Conservation (phyloP, 305 asterid genomes). For the Nicotiana rustica region DNA sequence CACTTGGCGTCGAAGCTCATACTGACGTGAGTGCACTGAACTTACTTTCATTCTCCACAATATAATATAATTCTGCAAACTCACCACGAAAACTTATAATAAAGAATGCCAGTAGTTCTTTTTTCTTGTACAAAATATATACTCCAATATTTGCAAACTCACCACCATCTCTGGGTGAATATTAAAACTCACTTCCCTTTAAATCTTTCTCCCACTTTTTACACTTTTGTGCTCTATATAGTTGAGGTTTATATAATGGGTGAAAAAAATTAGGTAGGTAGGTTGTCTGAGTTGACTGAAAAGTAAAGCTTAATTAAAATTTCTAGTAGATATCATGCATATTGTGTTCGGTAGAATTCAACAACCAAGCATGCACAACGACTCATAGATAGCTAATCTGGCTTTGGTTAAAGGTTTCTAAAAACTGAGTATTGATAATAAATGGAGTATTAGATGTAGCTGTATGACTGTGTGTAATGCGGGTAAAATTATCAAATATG, state of each 20-base stretch:
- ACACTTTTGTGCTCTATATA: too few species aligned
- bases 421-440: too few species aligned
- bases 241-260: neutral
- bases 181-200: too few species aligned
- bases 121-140: too few species aligned
- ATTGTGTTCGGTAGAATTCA: neutral
- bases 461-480: too few species aligned
- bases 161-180: neutral
- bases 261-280: neutral
- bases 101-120: too few species aligned
- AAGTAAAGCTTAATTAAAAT: too few species aligned
- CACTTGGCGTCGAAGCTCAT: slow-evolving; percentile 87
- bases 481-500: too few species aligned
- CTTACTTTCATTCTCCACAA: slow-evolving; percentile 80
- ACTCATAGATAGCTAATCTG: neutral
- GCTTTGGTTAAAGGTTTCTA: neutral
- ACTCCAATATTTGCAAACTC: too few species aligned
- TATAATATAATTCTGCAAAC: slow-evolving; percentile 37
- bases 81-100: too few species aligned
- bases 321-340: neutral
- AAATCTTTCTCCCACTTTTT: neutral
- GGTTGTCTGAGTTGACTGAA: neutral
- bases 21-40: slow-evolving; percentile 78
- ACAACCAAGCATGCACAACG: neutral
- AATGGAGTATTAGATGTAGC: too few species aligned